phyloP scores from a whole-genome alignment of 2,329 filamentous ascomycete species.

The Trichoderma sp. region DNA sequence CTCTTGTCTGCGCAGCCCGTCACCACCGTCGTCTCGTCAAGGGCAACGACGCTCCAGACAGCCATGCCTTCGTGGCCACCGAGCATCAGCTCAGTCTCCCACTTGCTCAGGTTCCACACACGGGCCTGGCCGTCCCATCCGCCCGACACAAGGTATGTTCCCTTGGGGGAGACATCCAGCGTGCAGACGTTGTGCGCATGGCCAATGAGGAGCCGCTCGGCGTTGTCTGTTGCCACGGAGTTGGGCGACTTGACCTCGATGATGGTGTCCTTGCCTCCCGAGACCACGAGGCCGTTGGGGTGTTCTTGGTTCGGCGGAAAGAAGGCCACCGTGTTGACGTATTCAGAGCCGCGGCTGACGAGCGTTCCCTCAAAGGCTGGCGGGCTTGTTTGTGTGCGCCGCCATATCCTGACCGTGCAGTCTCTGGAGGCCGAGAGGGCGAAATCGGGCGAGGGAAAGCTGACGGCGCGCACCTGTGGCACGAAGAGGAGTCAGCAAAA shows the following conservation, averaged over 20 bases:
- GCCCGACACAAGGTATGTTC: conserved; percentile 79
- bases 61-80: conserved; percentile 72
- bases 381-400: conserved; percentile 64
- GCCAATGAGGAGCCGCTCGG: conserved; percentile 82
- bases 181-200: conserved; percentile 88
- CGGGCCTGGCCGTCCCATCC: conserved; percentile 91
- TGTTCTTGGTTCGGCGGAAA: conserved; percentile 68
- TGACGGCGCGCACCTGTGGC: conserved; percentile 80
- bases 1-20: conserved; percentile 91
- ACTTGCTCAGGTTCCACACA: conserved; percentile 82
- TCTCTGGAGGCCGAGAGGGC: conserved; percentile 89
- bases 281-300: conserved; percentile 79
- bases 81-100: conserved; percentile 74
- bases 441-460: conserved; percentile 71
- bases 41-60: conserved; percentile 89
- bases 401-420: conserved; percentile 87
- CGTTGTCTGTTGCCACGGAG: conserved; percentile 69
- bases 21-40: conserved; percentile 77
- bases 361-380: conserved; percentile 77
- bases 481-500: conserved; percentile 29
- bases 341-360: conserved; percentile 76
- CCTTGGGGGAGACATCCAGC: conserved; percentile 74
- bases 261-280: conserved; percentile 87
- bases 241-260: conserved; percentile 83
- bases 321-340: conserved; percentile 84